Conservation (phyloP, 2,329 filamentous ascomycete genomes). For the Aureobasidium sp. region DNA sequence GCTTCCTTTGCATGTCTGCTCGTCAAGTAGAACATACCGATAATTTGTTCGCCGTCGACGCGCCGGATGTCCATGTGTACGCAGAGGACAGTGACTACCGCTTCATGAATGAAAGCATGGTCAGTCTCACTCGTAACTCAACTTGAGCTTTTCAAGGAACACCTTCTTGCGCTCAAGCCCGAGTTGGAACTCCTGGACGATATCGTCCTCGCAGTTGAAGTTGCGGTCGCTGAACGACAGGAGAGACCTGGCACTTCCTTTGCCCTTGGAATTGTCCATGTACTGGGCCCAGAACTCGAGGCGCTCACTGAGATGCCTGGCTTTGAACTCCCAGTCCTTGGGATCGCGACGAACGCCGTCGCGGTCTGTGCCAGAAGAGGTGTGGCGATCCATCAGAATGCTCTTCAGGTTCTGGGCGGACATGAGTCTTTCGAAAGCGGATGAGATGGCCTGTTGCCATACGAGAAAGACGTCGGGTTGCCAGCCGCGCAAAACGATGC, state of each 20-base stretch:
- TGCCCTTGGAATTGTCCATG: not conserved
- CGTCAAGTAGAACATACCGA: no score
- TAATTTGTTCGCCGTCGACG: no score
- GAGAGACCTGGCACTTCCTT: not conserved
- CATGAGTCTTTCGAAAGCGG: not conserved
- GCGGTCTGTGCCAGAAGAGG: not conserved
- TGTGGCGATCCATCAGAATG: not conserved
- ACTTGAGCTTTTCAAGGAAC: not conserved
- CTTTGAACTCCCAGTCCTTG: not conserved
- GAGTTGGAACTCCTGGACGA: not conserved
- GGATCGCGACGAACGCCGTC: not conserved
- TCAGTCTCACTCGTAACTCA: not conserved
- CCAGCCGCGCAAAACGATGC: not conserved
- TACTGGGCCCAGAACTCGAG: not conserved
- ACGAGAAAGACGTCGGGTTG: not conserved
- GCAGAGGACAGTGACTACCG: no score
- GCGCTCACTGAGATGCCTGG: not conserved
- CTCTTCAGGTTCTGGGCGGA: not conserved
- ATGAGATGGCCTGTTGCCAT: not conserved
- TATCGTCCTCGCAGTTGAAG: not conserved
- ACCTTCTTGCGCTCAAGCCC: not conserved
- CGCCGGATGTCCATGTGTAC: no score
- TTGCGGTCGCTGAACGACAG: not conserved
- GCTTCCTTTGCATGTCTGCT: no score
- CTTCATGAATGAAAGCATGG: not conserved